Percentiles rank a stretch among this genome's conserved stretches.
phyloP scores from a whole-genome alignment of 495 filamentous ascomycete species.

The Talaromyces proteolyticus region DNA sequence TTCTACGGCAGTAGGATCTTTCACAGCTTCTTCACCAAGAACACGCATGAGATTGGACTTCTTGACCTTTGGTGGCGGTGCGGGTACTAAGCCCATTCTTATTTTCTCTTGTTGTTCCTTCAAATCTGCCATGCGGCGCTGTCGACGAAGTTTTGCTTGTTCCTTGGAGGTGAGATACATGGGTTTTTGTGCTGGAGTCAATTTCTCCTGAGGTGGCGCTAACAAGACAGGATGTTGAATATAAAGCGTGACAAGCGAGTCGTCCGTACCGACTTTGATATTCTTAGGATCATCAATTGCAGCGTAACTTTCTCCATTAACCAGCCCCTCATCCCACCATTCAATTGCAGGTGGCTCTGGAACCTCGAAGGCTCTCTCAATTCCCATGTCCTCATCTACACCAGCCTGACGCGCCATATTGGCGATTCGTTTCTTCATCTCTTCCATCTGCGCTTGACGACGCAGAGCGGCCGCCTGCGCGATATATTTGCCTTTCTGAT shows the following conservation, averaged over 20 bases:
- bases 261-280: conserved; percentile 69
- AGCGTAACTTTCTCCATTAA: conserved; percentile 68
- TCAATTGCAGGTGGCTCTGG: conserved; percentile 82
- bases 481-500: conserved; percentile 96
- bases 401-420: conserved; percentile 77
- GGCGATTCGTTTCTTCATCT: conserved; percentile 89
- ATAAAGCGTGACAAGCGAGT: conserved; percentile 82
- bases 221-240: conserved; percentile 92
- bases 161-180: conserved; percentile 91
- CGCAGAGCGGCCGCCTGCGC: conserved; percentile 84
- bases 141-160: conserved; percentile 83
- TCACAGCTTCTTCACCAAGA: conserved; percentile 93
- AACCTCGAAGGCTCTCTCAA: conserved; percentile 82
- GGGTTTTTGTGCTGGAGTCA: conserved; percentile 71
- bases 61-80: conserved; percentile 90
- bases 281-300: conserved; percentile 54
- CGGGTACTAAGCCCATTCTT: conserved; percentile 78
- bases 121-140: conserved; percentile 82
- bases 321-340: conserved; percentile 95
- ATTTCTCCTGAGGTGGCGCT: conserved; percentile 84
- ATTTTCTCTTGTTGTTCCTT: conserved; percentile 98
- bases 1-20: conserved; percentile 96
- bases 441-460: conserved; percentile 80
- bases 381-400: conserved; percentile 84
- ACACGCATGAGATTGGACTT: conserved; percentile 96